Evolutionary conservation across 2,329 filamentous ascomycete genomes (phyloP), one percentile per base, ranked within the genome.

Genomic region (Coniochaeta hoffmannii): DNA sequence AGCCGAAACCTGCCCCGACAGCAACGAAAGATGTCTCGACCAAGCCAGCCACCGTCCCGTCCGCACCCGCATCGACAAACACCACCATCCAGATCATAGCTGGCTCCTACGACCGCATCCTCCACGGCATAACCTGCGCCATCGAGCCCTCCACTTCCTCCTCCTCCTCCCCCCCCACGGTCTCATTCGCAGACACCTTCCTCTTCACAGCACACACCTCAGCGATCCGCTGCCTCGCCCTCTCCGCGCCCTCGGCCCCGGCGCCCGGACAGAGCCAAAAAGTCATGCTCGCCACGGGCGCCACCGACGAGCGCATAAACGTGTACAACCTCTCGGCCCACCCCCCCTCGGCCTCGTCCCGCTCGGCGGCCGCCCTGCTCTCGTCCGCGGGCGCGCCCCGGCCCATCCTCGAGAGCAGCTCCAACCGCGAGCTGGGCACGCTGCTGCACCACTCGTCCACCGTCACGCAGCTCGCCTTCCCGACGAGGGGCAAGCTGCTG

Each of bases 131-230:
- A 64, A 90, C 88, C 8, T 91, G 88, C n/a, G 83, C 83, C 1
- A 76, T 80, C 24, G 67, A 65, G 61, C 66, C 60, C 51, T 58
- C 55, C 38, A 63, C 55, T 10, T 50, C 41, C 30, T 19, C 53
- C n/a, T 17, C 35, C 11, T 19, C 30, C 30, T 32, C 30, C 30
- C 12, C 30, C 30, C 61, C 68, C 54, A 67, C 77, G 15, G 76
- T 86, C 55, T 78, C 85, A 53, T 97, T 97, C 67, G 83, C 89
- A 61, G 93, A 97, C 71, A 93, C 89, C 0, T 99, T 99, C 71
- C 82, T 99, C 56, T 97, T 99, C 81, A 90, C 92, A 67, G 92
- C 94, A 14, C 94, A 99, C 73, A 81, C 85, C 56, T 95, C 92
- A 12, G 87, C 94, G 4, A 90, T 99, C 68, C 88, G 91, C 64